Evolutionary conservation across 169 alveolate species (phyloP), one percentile per base, ranked within the genome.

Genomic region (Plasmodium cynomolgi): DNA sequence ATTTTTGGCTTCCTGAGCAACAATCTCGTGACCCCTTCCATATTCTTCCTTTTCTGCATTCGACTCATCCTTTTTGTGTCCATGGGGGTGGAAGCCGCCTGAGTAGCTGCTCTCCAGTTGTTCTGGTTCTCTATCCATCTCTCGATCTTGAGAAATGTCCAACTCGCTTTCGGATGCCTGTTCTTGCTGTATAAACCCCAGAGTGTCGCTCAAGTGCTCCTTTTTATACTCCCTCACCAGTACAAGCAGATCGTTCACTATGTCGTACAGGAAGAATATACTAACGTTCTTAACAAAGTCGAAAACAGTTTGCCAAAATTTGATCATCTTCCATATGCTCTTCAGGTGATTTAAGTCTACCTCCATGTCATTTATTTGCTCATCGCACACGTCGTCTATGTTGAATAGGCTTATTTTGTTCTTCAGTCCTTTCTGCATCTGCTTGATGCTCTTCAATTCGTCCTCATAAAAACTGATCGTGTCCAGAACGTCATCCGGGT

Each of bases 341-440:
- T 82, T 91, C 79, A 91, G 41, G 11, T 91, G 92, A 13, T 7
- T 44, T 41, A 91, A 37, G 31, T 91, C 95, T 15, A 82, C 13
- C 41, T 91, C 92, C 95, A 91, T 91, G 11, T 91, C 92, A 13
- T 62, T 31, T 68, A 91, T 91, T 82, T 91, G 95, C 17, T 91
- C 95, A 50, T 81, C 95, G 58, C 95, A 91, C 6, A 91, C 92
- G 62, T 91, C 95, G 83, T 91, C 95, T 34, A 91, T 91, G 58
- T 91, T 81, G 83, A 91, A 91, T 73, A 91, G 33, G 37, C 31
- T 91, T 29, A 91, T 91, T 71, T 91, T 91, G 41, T 91, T 71
- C 44, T 91, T 81, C 41, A 91, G 58, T n/a, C 81, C 31, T 17
- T 72, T 29, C 62, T 91, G 95, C 47, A 73, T 50, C 20, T 71